Evolutionary conservation across 345 rosid genomes (phyloP), one percentile per base, ranked within the genome.

Genomic region (Nephelium lappaceum): DNA sequence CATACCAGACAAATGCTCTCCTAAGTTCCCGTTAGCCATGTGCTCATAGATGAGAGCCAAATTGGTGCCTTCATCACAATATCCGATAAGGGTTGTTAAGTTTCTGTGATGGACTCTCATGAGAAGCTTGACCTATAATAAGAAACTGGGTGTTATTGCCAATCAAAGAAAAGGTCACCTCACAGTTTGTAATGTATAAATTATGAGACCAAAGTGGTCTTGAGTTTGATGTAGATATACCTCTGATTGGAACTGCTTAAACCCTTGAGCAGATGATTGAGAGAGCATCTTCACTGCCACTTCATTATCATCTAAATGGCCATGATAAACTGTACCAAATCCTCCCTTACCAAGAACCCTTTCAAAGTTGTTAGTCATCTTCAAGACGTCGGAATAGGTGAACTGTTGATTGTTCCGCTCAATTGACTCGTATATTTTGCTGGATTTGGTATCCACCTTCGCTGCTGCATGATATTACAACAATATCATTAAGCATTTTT

Each of bases 271-370:
- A 66, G 95, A 86, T 24, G 83, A 76, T 69, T 60, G 65, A 72
- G 92, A 91, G 16, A 87, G 80, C 85, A 90, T 24, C 64, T 90
- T 88, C 15, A 91, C 91, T 1, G 91, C 93, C 2, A 90, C 91
- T 74, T 79, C 65, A 25, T 45, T 74, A 0, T 79, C 63, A 64
- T 69, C 78, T 15, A 88, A 77, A 36, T 5, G 63, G 5, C 92
- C 93, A 57, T 71, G 79, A 73, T 84, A 90, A 41, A 92, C 96
- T 1, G 74, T 74, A 78, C 96, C 77, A 61, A 73, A 73, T 41
- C 77, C 77, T 73, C 68, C 77, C 45, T 18, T 60, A 9, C 77
- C 77, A 60, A 73, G 67, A 41, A 24, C 53, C 23, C 6, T 73
- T 49, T 60, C 55, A 8, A 73, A 73, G 21, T 73, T 60, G 38